Evolutionary conservation across 2,329 filamentous ascomycete genomes (phyloP).

Genomic region (Dothistroma pini): DNA sequence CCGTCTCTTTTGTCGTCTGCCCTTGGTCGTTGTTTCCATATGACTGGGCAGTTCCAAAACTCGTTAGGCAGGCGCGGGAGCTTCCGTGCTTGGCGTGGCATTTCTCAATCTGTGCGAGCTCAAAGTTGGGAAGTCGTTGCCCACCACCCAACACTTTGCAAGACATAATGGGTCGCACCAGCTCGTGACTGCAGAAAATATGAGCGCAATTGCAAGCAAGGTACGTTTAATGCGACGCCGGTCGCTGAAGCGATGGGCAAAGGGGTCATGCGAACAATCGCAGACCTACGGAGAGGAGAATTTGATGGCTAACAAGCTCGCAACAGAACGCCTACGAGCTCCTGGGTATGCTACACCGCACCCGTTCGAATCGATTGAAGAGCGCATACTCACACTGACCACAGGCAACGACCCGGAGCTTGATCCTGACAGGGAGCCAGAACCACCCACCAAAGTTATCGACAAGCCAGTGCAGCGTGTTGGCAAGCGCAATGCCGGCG

Average conservation of each 20-base stretch:
- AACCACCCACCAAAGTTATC: constrained; percentile 80
- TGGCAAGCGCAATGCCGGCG: constrained; percentile 83
- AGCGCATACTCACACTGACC: constrained; percentile 23
- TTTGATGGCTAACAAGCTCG: constrained; percentile 22
- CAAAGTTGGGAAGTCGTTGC: background rate
- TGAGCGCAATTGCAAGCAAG: constrained; percentile 27
- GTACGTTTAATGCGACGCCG: constrained; percentile 16
- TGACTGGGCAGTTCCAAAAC: no score
- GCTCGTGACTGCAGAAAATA: constrained; percentile 22
- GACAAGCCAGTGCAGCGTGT: constrained; percentile 76
- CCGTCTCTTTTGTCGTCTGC: no score
- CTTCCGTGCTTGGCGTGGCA: background rate
- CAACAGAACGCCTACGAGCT: constrained; percentile 92
- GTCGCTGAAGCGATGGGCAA: background rate
- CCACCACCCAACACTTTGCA: constrained; percentile 1
- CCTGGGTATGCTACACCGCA: constrained; percentile 66
- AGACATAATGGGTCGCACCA: constrained; percentile 24
- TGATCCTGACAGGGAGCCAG: constrained; percentile 69
- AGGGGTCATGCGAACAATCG: constrained; percentile 11
- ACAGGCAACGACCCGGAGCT: constrained; percentile 65
- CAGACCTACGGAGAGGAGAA: constrained; percentile 5
- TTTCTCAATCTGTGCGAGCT: background rate
- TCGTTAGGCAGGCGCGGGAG: background rate
- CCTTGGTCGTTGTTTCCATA: no score
- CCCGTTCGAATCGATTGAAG: constrained; percentile 9